phyloP scores from a whole-genome alignment of 257 asterid species.

The Capsicum rhomboideum region DNA sequence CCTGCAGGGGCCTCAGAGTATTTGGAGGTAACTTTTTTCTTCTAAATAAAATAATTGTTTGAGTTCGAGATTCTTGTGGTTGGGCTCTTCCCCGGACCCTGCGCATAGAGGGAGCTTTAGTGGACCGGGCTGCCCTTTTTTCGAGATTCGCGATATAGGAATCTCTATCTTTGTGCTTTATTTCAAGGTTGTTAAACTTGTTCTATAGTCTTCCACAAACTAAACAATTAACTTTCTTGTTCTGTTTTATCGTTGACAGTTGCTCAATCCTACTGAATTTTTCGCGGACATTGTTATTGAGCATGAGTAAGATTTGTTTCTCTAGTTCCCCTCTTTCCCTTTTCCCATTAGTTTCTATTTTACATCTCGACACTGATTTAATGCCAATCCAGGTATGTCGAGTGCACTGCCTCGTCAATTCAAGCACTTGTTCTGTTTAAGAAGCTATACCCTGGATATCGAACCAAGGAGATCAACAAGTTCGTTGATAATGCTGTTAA shows the following conservation, averaged over 20 bases:
- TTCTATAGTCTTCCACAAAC: not conserved
- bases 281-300: conserved; percentile 57
- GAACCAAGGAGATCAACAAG: conserved; percentile 46
- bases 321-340: not conserved
- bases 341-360: not conserved
- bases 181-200: not conserved
- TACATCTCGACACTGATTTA: not conserved
- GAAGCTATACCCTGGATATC: conserved; percentile 43
- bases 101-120: no score
- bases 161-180: not conserved
- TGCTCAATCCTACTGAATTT: conserved; percentile 73
- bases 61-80: no score
- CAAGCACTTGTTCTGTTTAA: conserved; percentile 62
- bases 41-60: not conserved
- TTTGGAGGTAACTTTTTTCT: conserved; percentile 54
- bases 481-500: conserved; percentile 31
- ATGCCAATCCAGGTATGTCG: conserved; percentile 42
- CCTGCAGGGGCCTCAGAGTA: conserved; percentile 85
- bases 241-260: conserved; percentile 15
- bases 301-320: conserved; percentile 53
- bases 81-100: no score
- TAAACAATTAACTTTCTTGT: not conserved
- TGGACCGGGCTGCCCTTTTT: no score
- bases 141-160: not conserved
- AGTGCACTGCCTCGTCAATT: conserved; percentile 70